Base-by-base conservation (phyloP, 441 rosid genomes). In the Populus hybrid region DNA sequence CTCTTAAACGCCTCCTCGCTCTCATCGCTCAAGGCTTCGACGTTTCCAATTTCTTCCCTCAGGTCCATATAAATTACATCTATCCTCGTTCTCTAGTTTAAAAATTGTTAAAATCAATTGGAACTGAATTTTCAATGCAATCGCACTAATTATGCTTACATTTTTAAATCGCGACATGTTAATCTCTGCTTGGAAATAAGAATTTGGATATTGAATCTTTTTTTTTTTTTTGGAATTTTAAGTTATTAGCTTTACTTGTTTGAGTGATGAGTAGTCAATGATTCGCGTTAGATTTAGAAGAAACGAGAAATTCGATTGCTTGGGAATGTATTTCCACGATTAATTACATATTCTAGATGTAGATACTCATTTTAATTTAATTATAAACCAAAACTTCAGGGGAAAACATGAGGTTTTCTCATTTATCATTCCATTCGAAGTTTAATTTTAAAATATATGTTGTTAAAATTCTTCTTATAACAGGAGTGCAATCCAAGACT, bases 21-120 rank as follows among this genome's bases (percentile, higher is more conserved):
- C 93, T 92, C 76, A 91, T 94, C 74, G 97, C 97, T 56, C 98
- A 92, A 79, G 99, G 99, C 42, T 90, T 88, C 72, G 99, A 95
- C 42, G 98, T 94, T 82, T 90, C 99, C 90, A 95, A 92, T 86
- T 94, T 89, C 89, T 95, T 95, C 85, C 98, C 97, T 76, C 97
- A 92, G 99, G 99, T 89, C 59, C 75, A 10, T 64, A 3, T 67
- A 45, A 14, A 45, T 45, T 14, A 45, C 56, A 45, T 45, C 56
- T 45, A 4, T 45, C 6, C 56, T 45, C 56, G 12, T 45, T 45
- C 20, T 45, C 56, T 45, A 45, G 56, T 45, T 45, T 45, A 45
- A 45, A 45, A 45, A 11, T 45, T 14, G 56, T 14, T 45, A 45
- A 45, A 45, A 45, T 12, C 56, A 45, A 45, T 14, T 45, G 56